Percentiles rank a stretch among this genome's conserved stretches.
These are phyloP conservation scores for Ambrosia trifida DNA, from an alignment of 129 eudicot genomes.

Conservation along the genomic window DNA sequence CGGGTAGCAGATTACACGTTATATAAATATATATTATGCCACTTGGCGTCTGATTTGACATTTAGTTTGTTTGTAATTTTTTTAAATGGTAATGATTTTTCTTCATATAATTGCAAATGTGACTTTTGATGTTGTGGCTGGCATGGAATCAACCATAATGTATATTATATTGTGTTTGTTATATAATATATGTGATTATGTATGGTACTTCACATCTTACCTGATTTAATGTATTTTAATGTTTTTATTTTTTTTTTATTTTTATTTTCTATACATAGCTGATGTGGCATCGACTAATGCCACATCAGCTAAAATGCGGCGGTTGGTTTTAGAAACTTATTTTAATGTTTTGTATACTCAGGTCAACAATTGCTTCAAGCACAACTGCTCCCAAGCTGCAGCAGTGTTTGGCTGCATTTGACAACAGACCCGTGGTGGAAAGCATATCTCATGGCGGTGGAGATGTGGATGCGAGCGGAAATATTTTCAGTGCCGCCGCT, in stretches of 20 bases:
- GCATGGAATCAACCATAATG: too few species aligned
- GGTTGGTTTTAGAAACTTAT: neutral
- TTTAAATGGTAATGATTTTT: too few species aligned
- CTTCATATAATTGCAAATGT: too few species aligned
- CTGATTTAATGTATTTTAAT: neutral
- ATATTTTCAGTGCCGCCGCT: constrained; percentile 39
- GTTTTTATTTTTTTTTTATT: neutral
- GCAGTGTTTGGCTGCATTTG: constrained; percentile 48
- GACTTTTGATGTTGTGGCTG: too few species aligned
- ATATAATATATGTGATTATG: too few species aligned
- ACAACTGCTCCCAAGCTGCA: constrained; percentile 64
- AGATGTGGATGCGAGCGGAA: constrained; percentile 23
- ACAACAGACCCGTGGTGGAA: constrained; percentile 42
- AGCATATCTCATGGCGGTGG: constrained; percentile 31
- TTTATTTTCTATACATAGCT: neutral
- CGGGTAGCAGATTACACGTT: neutral
- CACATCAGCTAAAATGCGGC: neutral
- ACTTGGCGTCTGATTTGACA: too few species aligned
- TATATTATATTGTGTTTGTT: too few species aligned
- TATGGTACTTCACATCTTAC: too few species aligned
- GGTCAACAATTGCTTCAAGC: constrained; percentile 81
- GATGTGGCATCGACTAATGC: neutral
- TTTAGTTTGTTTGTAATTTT: too few species aligned
- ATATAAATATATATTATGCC: too few species aligned
- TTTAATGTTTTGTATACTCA: constrained; percentile 21